These are phyloP conservation scores for Neopestalotiopsis sp. DNA, from an alignment of 2,329 filamentous ascomycete genomes.

Conservation along the genomic window DNA sequence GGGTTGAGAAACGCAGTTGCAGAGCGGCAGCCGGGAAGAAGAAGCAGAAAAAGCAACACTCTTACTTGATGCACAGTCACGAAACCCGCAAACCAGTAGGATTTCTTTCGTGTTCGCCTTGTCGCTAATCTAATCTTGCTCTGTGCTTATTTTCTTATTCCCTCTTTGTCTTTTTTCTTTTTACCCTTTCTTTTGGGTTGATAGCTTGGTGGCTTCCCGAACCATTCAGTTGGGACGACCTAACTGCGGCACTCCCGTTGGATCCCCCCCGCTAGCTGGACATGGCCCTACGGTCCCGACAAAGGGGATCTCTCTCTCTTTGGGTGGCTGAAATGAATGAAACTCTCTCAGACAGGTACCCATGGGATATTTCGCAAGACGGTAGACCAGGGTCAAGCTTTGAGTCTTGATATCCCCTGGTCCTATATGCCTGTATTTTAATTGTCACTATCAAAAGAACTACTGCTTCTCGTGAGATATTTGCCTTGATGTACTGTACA, in stretches of 20 bases:
- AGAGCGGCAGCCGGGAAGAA: neutral
- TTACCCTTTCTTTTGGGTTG: neutral
- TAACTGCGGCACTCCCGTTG: conserved; percentile 14
- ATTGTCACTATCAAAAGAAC: neutral
- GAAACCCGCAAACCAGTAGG: neutral
- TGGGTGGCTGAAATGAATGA: neutral
- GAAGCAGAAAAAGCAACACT: conserved; percentile 6
- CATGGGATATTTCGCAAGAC: neutral
- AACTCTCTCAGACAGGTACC: neutral
- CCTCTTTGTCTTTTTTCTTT: neutral
- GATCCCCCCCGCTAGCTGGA: neutral
- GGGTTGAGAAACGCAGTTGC: neutral
- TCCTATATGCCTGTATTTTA: neutral
- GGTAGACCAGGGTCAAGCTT: neutral
- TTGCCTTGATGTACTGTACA: neutral
- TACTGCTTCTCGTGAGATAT: neutral
- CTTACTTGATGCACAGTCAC: neutral
- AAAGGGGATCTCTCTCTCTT: neutral
- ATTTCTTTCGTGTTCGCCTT: neutral
- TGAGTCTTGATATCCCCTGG: neutral
- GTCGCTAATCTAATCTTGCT: neutral
- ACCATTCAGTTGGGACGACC: conserved; percentile 18
- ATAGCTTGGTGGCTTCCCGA: conserved; percentile 15
- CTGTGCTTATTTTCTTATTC: conserved; percentile 5
- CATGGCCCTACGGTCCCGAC: neutral